Evolutionary conservation across 805 yeast genomes (phyloP), one percentile per base, ranked within the genome.

Genomic region (Grigorovia transvaalensis): DNA sequence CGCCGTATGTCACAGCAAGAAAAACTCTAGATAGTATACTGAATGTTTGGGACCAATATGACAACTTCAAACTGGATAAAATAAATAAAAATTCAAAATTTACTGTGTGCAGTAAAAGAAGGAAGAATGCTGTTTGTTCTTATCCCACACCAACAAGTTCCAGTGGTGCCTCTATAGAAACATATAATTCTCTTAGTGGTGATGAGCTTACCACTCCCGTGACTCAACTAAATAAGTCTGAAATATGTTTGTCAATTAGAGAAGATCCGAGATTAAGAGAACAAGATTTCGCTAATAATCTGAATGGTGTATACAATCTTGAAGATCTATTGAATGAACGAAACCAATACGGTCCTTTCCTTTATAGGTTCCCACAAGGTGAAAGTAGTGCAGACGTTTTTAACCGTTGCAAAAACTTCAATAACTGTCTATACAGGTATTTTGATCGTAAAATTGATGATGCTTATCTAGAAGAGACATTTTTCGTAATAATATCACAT

Each of bases 311-410:
- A 0, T 75, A 81, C 1, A 81, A 78, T 50, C 88, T 88, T 93
- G 83, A 82, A 56, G 72, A 74, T 56, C 82, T 88, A 38, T 85
- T 95, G 90, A 76, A 76, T 50, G 95, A 86, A 58, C 70, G 96
- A 47, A 89, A 93, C 0, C 79, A 80, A 57, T 89, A 89, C 68
- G 97, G 97, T 0, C 85, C 82, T 65, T 84, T 84, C 62, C 90
- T 89, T 66, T 90, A 85, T 65, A 70, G 97, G 51, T 89, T 89
- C 38, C 96, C 96, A 4, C 81, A 85, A 60, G 97, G 97, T 9
- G 97, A 89, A 67, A 84, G 93, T 59, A 96, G 96, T 0, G 96
- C 96, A 0, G 97, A 90, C 67, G 96, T 90, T 9, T 90, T 80
- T 67, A 96, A 89, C 67, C 74, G 97, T 46, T 84, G 90, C 55